Evolutionary conservation across 2,329 filamentous ascomycete species (phyloP).

Genomic region (Colletotrichum sp.): DNA sequence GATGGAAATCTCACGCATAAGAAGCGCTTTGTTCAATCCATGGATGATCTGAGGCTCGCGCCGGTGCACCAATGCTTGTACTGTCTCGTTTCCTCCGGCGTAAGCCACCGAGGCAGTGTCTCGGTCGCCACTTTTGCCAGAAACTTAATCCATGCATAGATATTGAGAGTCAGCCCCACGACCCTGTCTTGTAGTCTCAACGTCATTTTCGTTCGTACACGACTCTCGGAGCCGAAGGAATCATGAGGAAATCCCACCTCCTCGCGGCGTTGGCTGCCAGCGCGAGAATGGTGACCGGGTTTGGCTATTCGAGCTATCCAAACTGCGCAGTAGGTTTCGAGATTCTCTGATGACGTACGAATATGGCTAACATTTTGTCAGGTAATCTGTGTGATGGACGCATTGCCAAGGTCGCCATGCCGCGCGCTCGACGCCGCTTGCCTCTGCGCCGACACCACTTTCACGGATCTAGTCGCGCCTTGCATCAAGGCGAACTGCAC

Average conservation of each 20-base stretch:
- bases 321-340: background rate
- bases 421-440: background rate
- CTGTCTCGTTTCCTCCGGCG: background rate
- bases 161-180: background rate
- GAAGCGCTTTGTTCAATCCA: background rate
- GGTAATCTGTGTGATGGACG: background rate
- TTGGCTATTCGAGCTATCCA: background rate
- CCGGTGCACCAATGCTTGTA: background rate
- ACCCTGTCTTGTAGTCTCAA: background rate
- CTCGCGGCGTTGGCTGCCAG: background rate
- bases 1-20: background rate
- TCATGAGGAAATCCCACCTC: background rate
- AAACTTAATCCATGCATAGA: background rate
- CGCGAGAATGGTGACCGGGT: background rate
- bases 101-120: background rate
- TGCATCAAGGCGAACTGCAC: background rate
- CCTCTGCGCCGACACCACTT: background rate
- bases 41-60: background rate
- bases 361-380: fast-evolving
- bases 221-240: background rate
- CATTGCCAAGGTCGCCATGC: background rate
- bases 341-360: too few species aligned
- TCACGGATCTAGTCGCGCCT: background rate
- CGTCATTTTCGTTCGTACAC: background rate
- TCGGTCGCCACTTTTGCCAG: background rate